Evolutionary conservation across 225 moss, liverwort and hornwort species (phyloP).

Genomic region (Rhytidiadelphus loreus): DNA sequence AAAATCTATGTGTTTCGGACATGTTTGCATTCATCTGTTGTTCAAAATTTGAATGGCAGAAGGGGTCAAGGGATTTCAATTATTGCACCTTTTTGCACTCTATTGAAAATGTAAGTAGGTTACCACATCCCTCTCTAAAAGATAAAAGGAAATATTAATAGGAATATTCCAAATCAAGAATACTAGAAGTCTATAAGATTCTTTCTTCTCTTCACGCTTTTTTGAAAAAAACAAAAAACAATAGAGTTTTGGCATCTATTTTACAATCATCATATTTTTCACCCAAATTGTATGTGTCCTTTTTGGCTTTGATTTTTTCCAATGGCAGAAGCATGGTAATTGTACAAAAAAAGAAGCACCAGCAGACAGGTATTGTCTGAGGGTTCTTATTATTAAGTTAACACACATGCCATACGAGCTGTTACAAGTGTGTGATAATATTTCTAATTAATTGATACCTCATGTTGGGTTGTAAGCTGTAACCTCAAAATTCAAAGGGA

Average conservation of each 20-base stretch:
- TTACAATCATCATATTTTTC: too few relatives aligned
- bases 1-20: neutral
- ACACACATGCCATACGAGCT: neutral
- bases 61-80: too few relatives aligned
- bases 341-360: neutral
- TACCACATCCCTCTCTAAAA: neutral
- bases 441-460: neutral
- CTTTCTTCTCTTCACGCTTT: neutral
- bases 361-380: neutral
- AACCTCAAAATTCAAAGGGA: neutral
- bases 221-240: neutral
- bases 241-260: neutral
- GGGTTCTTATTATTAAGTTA: neutral
- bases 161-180: neutral
- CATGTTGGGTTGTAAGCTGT: neutral
- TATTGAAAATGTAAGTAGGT: too few relatives aligned
- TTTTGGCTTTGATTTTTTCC: neutral
- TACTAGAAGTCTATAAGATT: neutral
- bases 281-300: too few relatives aligned
- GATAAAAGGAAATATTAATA: neutral
- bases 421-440: neutral
- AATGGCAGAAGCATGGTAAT: neutral
- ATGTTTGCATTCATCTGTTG: fast-evolving
- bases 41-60: neutral
- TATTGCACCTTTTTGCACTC: too few relatives aligned